phyloP scores from a whole-genome alignment of 2,329 filamentous ascomycete genomes.

The Ilyonectria mors-panacis region DNA sequence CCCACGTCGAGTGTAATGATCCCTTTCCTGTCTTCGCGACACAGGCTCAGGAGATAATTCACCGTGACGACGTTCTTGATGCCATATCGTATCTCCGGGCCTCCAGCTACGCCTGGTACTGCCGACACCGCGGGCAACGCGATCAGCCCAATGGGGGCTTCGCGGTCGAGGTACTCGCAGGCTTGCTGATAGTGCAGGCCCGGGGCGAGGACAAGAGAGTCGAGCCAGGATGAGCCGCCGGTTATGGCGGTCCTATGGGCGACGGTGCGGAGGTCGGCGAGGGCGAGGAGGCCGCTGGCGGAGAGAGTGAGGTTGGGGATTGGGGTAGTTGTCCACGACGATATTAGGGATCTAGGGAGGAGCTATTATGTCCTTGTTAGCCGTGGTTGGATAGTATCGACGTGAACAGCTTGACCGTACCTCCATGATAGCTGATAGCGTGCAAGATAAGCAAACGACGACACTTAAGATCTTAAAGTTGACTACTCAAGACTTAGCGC shows the following conservation, averaged over 20 bases:
- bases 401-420: background rate
- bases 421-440: background rate
- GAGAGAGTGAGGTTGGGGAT: constrained; percentile 63
- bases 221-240: constrained; percentile 70
- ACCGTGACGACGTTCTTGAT: constrained; percentile 68
- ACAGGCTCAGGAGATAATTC: constrained; percentile 57
- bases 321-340: constrained; percentile 61
- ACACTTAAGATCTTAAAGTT: too few species aligned
- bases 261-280: constrained; percentile 71
- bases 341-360: constrained; percentile 49
- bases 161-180: constrained; percentile 64
- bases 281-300: constrained; percentile 69
- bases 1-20: constrained; percentile 51
- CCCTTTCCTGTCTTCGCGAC: constrained; percentile 32
- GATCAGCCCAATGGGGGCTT: constrained; percentile 53
- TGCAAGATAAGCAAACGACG: background rate
- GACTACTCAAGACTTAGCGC: background rate
- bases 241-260: constrained; percentile 69
- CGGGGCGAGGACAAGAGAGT: constrained; percentile 70
- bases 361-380: background rate
- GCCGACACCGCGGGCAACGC: constrained; percentile 32
- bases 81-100: constrained; percentile 44
- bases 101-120: constrained; percentile 34
- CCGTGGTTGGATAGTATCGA: background rate
- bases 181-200: constrained; percentile 74